phyloP scores from a whole-genome alignment of 495 filamentous ascomycete species.

The Chaetomium fimeti region DNA sequence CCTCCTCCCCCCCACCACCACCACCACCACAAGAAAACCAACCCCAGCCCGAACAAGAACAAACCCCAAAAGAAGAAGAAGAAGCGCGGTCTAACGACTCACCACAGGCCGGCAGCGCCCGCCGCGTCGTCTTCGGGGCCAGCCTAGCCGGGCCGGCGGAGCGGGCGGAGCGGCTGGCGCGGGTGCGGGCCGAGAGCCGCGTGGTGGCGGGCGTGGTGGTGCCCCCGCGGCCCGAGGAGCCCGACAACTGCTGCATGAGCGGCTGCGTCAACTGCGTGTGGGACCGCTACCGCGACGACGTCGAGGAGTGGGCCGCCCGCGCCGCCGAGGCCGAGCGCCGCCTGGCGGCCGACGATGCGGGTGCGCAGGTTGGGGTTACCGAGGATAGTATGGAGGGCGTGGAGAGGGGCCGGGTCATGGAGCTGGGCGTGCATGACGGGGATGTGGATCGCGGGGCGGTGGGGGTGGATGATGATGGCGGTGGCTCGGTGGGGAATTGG shows the following conservation, averaged over 20 bases:
- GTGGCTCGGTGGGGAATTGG: constrained; percentile 70
- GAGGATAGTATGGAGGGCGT: constrained; percentile 24
- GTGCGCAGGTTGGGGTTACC: constrained; percentile 27
- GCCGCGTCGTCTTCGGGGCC: constrained; percentile 76
- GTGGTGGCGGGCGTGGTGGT: constrained; percentile 76
- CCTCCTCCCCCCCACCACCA: constrained; percentile 23
- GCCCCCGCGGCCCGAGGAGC: constrained; percentile 80
- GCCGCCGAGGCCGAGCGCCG: constrained; percentile 54
- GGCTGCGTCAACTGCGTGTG: constrained; percentile 98
- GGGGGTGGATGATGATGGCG: constrained; percentile 81
- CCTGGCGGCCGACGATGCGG: constrained; percentile 36
- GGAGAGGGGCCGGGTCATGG: constrained; percentile 11
- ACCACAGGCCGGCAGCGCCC: constrained; percentile 17
- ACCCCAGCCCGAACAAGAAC: constrained; percentile 25
- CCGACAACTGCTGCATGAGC: constrained; percentile 98
- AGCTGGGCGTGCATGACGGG: constrained; percentile 19
- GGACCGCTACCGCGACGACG: constrained; percentile 84
- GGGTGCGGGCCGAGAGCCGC: constrained; percentile 50
- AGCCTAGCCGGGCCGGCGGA: constrained; percentile 64
- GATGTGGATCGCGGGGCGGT: constrained; percentile 17
- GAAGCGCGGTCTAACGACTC: constrained; percentile 32
- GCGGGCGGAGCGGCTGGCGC: constrained; percentile 62
- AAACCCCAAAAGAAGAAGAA: constrained; percentile 24
- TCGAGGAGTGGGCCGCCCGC: constrained; percentile 78
- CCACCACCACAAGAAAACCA: constrained; percentile 29